Conservation (phyloP, 1,284 basidiomycete genomes). For the Inonotus obliquus region DNA sequence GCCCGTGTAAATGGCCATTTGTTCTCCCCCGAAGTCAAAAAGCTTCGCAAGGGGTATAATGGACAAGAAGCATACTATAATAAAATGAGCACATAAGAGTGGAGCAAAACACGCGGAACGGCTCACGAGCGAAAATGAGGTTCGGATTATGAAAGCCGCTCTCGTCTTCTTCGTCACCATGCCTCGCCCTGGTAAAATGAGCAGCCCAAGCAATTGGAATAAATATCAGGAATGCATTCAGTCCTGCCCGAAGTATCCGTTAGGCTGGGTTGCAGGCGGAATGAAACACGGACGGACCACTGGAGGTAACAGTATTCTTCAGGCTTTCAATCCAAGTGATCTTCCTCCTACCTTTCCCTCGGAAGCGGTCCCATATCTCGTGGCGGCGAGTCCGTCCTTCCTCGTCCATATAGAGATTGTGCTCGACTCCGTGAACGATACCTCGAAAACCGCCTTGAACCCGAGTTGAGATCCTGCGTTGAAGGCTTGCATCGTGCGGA, state of each 20-base stretch:
- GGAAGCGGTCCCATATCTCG: constrained; percentile 44
- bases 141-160: constrained; percentile 20
- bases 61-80: constrained; percentile 28
- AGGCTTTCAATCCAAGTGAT: constrained; percentile 44
- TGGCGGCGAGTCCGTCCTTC: constrained; percentile 10
- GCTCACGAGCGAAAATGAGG: constrained; percentile 36
- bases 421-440: constrained; percentile 3
- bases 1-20: constrained; percentile 23
- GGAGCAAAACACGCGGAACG: constrained; percentile 31
- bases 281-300: constrained; percentile 38
- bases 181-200: constrained; percentile 35
- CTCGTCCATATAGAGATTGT: constrained; percentile 2
- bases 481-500: background rate
- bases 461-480: background rate
- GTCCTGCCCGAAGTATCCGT: constrained; percentile 32
- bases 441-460: constrained; percentile 11
- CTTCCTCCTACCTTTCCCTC: constrained; percentile 43
- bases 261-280: background rate
- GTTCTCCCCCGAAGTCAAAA: constrained; percentile 26
- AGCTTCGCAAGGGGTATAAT: constrained; percentile 27
- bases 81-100: constrained; percentile 36
- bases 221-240: constrained; percentile 58
- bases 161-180: background rate
- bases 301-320: constrained; percentile 42
- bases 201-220: constrained; percentile 62